phyloP scores from a whole-genome alignment of 805 yeast genomes.

The Starmerella floricola region DNA sequence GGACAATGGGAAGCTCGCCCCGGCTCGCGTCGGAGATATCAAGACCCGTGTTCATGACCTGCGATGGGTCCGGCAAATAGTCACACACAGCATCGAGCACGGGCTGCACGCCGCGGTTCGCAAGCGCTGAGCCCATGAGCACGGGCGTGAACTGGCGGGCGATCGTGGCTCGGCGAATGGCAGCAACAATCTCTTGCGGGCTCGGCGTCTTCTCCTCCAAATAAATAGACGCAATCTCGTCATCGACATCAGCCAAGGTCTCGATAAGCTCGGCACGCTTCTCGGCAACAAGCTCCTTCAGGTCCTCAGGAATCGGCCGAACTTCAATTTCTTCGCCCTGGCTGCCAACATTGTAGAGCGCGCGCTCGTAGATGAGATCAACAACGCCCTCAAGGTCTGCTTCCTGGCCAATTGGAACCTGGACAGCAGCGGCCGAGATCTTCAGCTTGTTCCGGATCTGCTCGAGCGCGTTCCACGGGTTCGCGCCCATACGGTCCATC shows the following conservation, averaged over 20 bases:
- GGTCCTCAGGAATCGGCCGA: slow-evolving; percentile 60
- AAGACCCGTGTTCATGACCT: slow-evolving; percentile 79
- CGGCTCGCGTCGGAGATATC: slow-evolving; percentile 43
- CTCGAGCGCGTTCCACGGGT: slow-evolving; percentile 90
- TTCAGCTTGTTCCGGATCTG: slow-evolving; percentile 78
- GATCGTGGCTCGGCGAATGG: slow-evolving; percentile 90
- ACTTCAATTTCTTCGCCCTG: slow-evolving; percentile 75
- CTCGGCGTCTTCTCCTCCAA: slow-evolving; percentile 85
- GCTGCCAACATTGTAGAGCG: slow-evolving; percentile 62
- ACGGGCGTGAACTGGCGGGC: slow-evolving; percentile 97
- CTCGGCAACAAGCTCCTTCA: slow-evolving; percentile 75
- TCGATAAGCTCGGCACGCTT: slow-evolving; percentile 78
- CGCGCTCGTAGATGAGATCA: slow-evolving; percentile 76
- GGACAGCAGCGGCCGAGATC: slow-evolving; percentile 94
- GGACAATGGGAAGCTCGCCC: slow-evolving; percentile 51
- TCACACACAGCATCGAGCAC: slow-evolving; percentile 94
- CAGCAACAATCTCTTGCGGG: slow-evolving; percentile 67
- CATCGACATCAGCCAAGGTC: slow-evolving; percentile 95
- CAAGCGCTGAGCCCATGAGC: slow-evolving; percentile 97
- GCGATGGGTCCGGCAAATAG: slow-evolving; percentile 90
- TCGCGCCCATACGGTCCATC: slow-evolving; percentile 99
- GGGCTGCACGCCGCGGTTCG: slow-evolving; percentile 90
- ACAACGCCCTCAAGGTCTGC: slow-evolving; percentile 76
- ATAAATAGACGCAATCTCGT: slow-evolving; percentile 86
- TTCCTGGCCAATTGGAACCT: slow-evolving; percentile 95